Evolutionary conservation across 805 yeast genomes (phyloP), one percentile per base, ranked within the genome.

Genomic region (Candida hungchunana): DNA sequence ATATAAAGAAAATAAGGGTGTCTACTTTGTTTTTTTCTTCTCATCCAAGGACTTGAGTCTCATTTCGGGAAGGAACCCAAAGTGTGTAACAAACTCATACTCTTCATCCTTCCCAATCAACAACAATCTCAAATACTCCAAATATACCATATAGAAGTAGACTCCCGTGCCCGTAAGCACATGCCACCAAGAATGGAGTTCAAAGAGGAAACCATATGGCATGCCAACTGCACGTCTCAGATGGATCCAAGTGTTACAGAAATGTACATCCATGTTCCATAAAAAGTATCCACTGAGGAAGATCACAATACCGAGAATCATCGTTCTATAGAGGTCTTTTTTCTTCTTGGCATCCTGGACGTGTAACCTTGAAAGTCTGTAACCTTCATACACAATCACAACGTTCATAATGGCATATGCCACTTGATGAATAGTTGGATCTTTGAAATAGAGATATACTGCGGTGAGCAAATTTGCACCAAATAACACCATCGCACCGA

Each of bases 171-270:
- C 95, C 0, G 93, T 84, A 45, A 84, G 69, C 9, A 84, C 63
- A 56, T 90, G 97, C 97, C 97, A 90, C 97, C 97, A 90, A 17
- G 95, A 96, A 53, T 90, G 97, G 19, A 95, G 82, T 59, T 90
- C 97, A 23, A 90, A 66, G 4, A 90, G 46, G 42, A 87, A 73
- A 2, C 97, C 97, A 35, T 81, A 73, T 2, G 97, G 97, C 63
- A 82, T 71, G 4, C 97, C 95, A 11, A 78, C 58, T 4, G 62
- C 47, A 40, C 93, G 72, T 58, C 96, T 73, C 12, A 75, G 52
- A 6, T 59, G 41, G 26, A 78, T 70, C 59, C 85, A 79, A 17
- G 59, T 57, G 12, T 64, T 47, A 58, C 97, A 90, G 38, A 82
- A 72, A 46, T 85, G 83, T 39, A 84, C 86, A 58, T 90, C 97